Percentiles rank a stretch among this genome's conserved stretches.
phyloP scores from a whole-genome alignment of 179 eudicot species.

The Beta corolliflora region DNA sequence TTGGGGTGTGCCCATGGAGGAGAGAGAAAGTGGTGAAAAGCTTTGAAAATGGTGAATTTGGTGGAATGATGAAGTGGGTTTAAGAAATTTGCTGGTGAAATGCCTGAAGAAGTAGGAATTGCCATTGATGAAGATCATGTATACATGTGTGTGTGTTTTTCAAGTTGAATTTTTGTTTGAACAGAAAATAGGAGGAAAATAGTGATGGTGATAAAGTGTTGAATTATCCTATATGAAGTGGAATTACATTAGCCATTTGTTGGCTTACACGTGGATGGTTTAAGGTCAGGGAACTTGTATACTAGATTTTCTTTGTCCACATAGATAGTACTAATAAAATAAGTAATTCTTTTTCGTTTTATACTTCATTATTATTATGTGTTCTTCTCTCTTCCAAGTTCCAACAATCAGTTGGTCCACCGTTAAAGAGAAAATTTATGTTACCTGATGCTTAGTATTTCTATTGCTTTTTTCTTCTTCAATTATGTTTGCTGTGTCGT shows the following conservation, averaged over 20 bases:
- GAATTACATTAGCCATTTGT: slow-evolving; percentile 31
- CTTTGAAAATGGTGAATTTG: slow-evolving; percentile 29
- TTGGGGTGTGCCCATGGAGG: slow-evolving; percentile 31
- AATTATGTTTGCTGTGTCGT: too few species aligned
- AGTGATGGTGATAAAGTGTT: neutral
- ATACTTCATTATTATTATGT: too few species aligned
- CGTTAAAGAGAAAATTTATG: too few species aligned
- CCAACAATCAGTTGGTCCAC: too few species aligned
- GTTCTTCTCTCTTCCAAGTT: too few species aligned
- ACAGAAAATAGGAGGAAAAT: neutral
- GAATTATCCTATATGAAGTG: slow-evolving; percentile 29
- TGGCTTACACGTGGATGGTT: slow-evolving; percentile 30
- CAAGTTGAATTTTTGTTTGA: neutral
- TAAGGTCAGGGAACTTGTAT: slow-evolving; percentile 12
- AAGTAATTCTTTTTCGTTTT: too few species aligned
- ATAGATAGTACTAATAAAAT: too few species aligned
- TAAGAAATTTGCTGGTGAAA: slow-evolving; percentile 37
- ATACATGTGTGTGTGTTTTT: neutral
- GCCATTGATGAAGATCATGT: slow-evolving; percentile 42
- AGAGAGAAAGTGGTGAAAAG: slow-evolving; percentile 30
- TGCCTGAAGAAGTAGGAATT: slow-evolving; percentile 38
- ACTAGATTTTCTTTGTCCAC: neutral
- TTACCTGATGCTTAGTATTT: too few species aligned
- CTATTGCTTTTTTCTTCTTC: too few species aligned
- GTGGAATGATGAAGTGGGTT: slow-evolving; percentile 32